A percentile compares a stretch with the other conserved stretches of the same genome.
phyloP scores from a whole-genome alignment of 1,139 yeast genomes.

The Pichia sp. region DNA sequence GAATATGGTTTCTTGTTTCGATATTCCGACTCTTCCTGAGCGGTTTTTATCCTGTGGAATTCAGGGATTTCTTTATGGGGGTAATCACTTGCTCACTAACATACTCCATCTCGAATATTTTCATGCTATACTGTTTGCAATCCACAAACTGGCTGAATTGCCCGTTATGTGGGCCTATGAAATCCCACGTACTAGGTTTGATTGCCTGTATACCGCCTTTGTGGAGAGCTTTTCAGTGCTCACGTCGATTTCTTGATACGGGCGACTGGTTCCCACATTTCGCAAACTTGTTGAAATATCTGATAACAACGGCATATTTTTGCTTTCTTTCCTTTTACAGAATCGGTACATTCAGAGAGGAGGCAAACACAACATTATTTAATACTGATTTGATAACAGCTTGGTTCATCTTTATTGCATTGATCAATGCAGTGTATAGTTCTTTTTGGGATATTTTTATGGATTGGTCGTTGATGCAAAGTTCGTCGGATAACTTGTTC shows the following conservation, averaged over 20 bases:
- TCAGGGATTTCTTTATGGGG: constrained; percentile 87
- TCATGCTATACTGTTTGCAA: constrained; percentile 78
- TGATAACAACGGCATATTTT: constrained; percentile 58
- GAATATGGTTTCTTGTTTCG: constrained; percentile 71
- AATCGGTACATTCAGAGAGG: constrained; percentile 33
- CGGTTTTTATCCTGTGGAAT: constrained; percentile 91
- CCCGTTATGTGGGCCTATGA: constrained; percentile 66
- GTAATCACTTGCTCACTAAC: constrained; percentile 85
- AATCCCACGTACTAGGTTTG: constrained; percentile 73
- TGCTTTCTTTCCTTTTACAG: constrained; percentile 72
- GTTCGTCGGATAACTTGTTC: constrained; percentile 46
- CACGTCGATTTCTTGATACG: constrained; percentile 85
- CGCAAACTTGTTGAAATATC: constrained; percentile 77
- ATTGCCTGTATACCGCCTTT: constrained; percentile 77
- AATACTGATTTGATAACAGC: background rate
- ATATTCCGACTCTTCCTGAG: constrained; percentile 66
- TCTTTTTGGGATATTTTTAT: constrained; percentile 82
- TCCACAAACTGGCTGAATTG: constrained; percentile 58
- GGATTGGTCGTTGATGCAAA: constrained; percentile 91
- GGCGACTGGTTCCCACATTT: constrained; percentile 96
- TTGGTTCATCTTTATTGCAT: constrained; percentile 4
- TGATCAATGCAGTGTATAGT: constrained; percentile 28
- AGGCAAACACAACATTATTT: background rate
- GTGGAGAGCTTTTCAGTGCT: constrained; percentile 86
- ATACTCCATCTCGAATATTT: constrained; percentile 77